A percentile compares a stretch with the other conserved stretches of the same genome.
These are phyloP conservation scores for Diplogelasinospora grovesii DNA, from an alignment of 495 filamentous ascomycete genomes.

Conservation along the genomic window DNA sequence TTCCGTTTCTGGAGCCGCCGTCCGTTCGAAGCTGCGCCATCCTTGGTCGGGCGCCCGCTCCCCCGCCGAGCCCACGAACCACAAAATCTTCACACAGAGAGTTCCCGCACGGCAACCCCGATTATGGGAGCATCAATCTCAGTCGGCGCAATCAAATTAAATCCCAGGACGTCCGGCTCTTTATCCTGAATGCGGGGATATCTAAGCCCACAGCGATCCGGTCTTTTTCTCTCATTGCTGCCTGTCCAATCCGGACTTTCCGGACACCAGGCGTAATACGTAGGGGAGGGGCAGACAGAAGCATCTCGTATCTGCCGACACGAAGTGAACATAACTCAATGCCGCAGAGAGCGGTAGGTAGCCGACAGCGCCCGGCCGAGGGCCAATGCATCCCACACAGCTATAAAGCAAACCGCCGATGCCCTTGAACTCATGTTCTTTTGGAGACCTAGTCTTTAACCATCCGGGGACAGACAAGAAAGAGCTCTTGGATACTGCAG, in stretches of 20 bases:
- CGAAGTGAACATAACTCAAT: not conserved
- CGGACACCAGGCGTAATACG: not conserved
- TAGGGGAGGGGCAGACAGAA: no score
- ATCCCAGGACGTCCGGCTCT: conserved; percentile 2
- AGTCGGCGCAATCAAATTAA: conserved; percentile 11
- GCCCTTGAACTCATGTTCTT: no score
- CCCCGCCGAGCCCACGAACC: not conserved
- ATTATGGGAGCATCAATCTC: not conserved
- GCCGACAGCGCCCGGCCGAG: not conserved
- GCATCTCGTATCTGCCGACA: not conserved
- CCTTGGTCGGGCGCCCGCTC: not conserved
- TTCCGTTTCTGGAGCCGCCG: conserved; percentile 5
- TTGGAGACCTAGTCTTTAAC: no score
- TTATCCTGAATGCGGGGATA: conserved; percentile 15
- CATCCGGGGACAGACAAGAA: no score
- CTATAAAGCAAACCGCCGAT: no score
- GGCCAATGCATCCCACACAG: no score
- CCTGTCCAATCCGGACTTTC: conserved; percentile 6
- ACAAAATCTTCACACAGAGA: not conserved
- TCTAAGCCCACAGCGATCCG: not conserved
- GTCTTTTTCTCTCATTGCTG: not conserved
- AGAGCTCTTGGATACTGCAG: no score
- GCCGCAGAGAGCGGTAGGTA: not conserved
- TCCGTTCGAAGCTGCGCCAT: conserved; percentile 2
- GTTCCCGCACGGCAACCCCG: conserved; percentile 4